Conservation (phyloP, 1,284 basidiomycete genomes). For the Peniophora sp. region DNA sequence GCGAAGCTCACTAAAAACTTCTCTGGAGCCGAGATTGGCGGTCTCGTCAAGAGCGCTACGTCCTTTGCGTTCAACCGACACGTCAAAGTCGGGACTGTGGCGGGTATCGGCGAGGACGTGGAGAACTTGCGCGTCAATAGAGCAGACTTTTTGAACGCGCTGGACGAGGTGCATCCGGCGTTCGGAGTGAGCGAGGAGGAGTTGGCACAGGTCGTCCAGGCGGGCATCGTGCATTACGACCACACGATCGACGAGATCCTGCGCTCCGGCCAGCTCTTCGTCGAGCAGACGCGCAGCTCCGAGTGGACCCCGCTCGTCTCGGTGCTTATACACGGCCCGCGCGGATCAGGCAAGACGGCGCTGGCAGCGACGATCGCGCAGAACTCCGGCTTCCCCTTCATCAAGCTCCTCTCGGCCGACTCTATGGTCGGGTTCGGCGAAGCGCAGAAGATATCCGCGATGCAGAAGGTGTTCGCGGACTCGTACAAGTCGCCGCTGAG, state of each 20-base stretch:
- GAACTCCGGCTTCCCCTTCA: conserved; percentile 92
- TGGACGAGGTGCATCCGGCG: conserved; percentile 94
- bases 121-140: conserved; percentile 89
- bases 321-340: conserved; percentile 83
- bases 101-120: conserved; percentile 93
- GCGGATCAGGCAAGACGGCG: conserved; percentile 93
- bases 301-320: conserved; percentile 90
- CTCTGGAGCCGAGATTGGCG: conserved; percentile 93
- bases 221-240: conserved; percentile 94
- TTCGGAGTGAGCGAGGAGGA: conserved; percentile 99
- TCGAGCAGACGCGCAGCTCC: conserved; percentile 91
- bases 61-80: conserved; percentile 98
- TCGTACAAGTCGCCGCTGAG: conserved; percentile 97
- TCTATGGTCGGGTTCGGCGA: conserved; percentile 96
- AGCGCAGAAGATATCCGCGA: conserved; percentile 83
- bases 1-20: conserved; percentile 93
- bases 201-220: conserved; percentile 88
- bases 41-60: conserved; percentile 95
- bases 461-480: conserved; percentile 93
- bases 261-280: conserved; percentile 85
- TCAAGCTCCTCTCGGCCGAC: conserved; percentile 95
- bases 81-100: conserved; percentile 94
- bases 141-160: conserved; percentile 83
- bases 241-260: conserved; percentile 73
- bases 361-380: conserved; percentile 93